Percentiles rank a stretch among this genome's conserved stretches.
Conservation (phyloP, 1,284 basidiomycete genomes). For the Naganishia cerealis region DNA sequence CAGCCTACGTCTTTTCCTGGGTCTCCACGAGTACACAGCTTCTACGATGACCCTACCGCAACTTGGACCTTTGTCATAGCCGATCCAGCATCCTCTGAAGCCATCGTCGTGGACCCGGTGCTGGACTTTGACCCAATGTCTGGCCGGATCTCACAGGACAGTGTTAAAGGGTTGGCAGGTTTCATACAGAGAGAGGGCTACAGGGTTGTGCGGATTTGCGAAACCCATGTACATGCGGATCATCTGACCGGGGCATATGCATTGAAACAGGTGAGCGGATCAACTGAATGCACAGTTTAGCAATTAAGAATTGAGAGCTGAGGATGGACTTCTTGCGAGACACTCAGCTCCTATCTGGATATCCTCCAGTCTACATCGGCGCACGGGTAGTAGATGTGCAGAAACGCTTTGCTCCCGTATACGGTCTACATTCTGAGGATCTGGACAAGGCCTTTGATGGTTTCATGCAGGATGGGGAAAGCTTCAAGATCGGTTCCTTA, state of each 20-base stretch:
- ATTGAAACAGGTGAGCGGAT: constrained; percentile 32
- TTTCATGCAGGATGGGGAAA: constrained; percentile 40
- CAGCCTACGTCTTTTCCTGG: constrained; percentile 23
- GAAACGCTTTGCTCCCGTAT: constrained; percentile 36
- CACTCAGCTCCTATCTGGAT: constrained; percentile 26
- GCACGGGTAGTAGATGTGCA: constrained; percentile 37
- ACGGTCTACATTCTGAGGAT: constrained; percentile 35
- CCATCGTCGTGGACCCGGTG: constrained; percentile 43
- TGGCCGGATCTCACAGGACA: constrained; percentile 35
- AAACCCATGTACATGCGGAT: constrained; percentile 44
- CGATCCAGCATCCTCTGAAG: constrained; percentile 34
- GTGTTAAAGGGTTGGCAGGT: constrained; percentile 37
- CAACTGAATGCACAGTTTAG: background rate
- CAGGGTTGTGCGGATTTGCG: constrained; percentile 37
- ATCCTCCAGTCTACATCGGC: constrained; percentile 37
- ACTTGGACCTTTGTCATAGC: constrained; percentile 46
- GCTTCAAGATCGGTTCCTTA: constrained; percentile 36
- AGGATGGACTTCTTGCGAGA: background rate
- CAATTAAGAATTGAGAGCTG: background rate
- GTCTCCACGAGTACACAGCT: constrained; percentile 40
- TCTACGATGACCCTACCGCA: constrained; percentile 40
- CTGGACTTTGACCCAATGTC: constrained; percentile 42
- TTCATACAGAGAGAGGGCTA: constrained; percentile 37
- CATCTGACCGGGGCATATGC: constrained; percentile 38
- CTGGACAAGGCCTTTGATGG: constrained; percentile 40